These are phyloP conservation scores for Termitomyces sp. DNA, from an alignment of 768 basidiomycete species.

Conservation along the genomic window DNA sequence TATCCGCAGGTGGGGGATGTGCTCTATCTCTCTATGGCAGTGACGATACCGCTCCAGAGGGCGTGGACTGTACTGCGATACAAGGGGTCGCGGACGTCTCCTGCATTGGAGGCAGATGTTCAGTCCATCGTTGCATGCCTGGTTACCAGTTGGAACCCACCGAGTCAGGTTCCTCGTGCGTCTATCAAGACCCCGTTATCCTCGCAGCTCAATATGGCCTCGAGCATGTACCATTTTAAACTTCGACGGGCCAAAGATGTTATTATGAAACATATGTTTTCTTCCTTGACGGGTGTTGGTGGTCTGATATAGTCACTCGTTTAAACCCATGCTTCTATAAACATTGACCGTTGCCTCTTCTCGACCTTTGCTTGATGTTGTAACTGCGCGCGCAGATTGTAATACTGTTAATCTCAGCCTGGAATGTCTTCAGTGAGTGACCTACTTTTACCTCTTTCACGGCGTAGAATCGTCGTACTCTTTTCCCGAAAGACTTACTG, in stretches of 20 bases:
- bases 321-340: not conserved
- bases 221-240: conserved; percentile 13
- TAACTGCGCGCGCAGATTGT: not conserved
- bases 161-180: conserved; percentile 19
- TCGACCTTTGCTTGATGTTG: not conserved
- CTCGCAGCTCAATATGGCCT: conserved; percentile 25
- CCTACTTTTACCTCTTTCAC: not conserved
- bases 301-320: too few species aligned
- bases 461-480: not conserved
- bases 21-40: conserved; percentile 22
- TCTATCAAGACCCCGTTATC: conserved; percentile 17
- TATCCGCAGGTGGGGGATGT: conserved; percentile 42
- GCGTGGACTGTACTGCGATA: conserved; percentile 46
- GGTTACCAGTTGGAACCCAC: conserved; percentile 27
- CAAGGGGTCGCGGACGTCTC: conserved; percentile 44
- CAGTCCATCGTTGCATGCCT: conserved; percentile 38
- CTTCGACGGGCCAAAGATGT: not conserved
- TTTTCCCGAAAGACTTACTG: not conserved
- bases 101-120: conserved; percentile 38
- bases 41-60: conserved; percentile 20
- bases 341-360: not conserved
- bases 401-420: too few species aligned
- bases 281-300: not conserved
- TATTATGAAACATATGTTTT: not conserved
- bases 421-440: not conserved